phyloP scores from a whole-genome alignment of 768 basidiomycete species.

The Termitomyces sp. region DNA sequence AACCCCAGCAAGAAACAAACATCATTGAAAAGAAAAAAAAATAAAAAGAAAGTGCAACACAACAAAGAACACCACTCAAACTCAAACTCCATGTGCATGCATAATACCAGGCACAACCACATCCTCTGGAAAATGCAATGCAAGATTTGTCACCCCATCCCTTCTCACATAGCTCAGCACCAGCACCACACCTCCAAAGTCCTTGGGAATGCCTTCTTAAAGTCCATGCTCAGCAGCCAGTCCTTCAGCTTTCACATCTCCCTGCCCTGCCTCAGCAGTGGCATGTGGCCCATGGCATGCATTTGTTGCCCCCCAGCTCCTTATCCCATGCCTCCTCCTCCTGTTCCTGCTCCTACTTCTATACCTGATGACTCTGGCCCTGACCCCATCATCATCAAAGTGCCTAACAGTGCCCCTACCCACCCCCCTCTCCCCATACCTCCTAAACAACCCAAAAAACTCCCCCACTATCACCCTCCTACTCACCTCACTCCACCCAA shows the following conservation, averaged over 20 bases:
- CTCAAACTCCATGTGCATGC: too few species aligned
- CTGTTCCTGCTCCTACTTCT: too few species aligned
- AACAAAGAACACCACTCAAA: too few species aligned
- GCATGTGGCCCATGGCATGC: too few species aligned
- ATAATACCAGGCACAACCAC: conserved; percentile 76
- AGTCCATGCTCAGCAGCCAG: conserved; percentile 89
- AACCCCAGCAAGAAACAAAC: too few species aligned
- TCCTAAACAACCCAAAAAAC: conserved; percentile 80
- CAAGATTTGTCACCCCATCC: conserved; percentile 86
- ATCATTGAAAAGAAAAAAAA: too few species aligned
- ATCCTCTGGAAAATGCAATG: conserved; percentile 84
- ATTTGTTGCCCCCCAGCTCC: too few species aligned
- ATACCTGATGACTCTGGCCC: too few species aligned
- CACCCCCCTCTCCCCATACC: conserved; percentile 51
- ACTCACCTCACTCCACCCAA: conserved; percentile 65
- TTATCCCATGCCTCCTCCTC: background rate
- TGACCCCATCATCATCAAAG: conserved; percentile 54
- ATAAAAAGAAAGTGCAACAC: too few species aligned
- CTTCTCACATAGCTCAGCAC: conserved; percentile 88
- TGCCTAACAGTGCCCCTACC: too few species aligned
- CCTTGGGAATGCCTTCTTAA: conserved; percentile 80
- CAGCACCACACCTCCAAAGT: conserved; percentile 80
- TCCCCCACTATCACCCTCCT: conserved; percentile 62
- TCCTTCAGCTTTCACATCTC: conserved; percentile 47
- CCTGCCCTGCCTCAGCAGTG: too few species aligned